Percentiles rank a stretch among this genome's conserved stretches.
These are phyloP conservation scores for Whalleya microplaca DNA, from an alignment of 2,329 filamentous ascomycete species.

Conservation along the genomic window DNA sequence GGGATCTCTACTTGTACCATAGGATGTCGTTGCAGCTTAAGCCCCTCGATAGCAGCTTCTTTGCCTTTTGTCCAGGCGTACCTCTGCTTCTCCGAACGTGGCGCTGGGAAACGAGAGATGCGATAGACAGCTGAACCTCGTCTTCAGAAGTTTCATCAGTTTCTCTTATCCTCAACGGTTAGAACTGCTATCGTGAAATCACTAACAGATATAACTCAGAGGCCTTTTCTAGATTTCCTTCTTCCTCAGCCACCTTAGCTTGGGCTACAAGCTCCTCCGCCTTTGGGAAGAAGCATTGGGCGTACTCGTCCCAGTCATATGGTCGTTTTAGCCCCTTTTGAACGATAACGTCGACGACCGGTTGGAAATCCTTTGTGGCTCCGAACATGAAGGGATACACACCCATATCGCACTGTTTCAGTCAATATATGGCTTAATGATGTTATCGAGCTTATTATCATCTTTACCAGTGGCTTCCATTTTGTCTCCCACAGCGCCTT, in stretches of 20 bases:
- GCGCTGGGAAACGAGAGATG: slow-evolving; percentile 40
- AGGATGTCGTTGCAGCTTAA: slow-evolving; percentile 32
- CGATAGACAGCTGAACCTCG: slow-evolving; percentile 40
- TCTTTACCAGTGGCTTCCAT: slow-evolving; percentile 33
- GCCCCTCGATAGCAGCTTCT: slow-evolving; percentile 34
- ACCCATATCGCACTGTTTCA: slow-evolving; percentile 35
- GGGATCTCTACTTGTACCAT: slow-evolving; percentile 37
- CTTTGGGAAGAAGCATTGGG: slow-evolving; percentile 38
- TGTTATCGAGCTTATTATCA: not conserved
- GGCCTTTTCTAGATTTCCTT: slow-evolving; percentile 34
- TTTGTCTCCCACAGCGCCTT: slow-evolving; percentile 36
- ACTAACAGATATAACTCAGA: slow-evolving; percentile 39
- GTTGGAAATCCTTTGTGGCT: slow-evolving; percentile 37
- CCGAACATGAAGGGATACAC: slow-evolving; percentile 44
- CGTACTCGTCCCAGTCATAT: slow-evolving; percentile 42
- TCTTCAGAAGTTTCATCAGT: slow-evolving; percentile 13
- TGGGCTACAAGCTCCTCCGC: slow-evolving; percentile 33
- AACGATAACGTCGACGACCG: slow-evolving; percentile 36
- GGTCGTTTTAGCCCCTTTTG: slow-evolving; percentile 28
- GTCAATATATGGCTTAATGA: slow-evolving; percentile 3
- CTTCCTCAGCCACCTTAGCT: slow-evolving; percentile 21
- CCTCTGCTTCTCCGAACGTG: slow-evolving; percentile 35
- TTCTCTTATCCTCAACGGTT: not conserved
- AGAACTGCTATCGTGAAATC: not conserved
- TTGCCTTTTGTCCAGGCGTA: slow-evolving; percentile 37